Conservation (phyloP, 2,329 filamentous ascomycete species). For the Talaromyces piceae region DNA sequence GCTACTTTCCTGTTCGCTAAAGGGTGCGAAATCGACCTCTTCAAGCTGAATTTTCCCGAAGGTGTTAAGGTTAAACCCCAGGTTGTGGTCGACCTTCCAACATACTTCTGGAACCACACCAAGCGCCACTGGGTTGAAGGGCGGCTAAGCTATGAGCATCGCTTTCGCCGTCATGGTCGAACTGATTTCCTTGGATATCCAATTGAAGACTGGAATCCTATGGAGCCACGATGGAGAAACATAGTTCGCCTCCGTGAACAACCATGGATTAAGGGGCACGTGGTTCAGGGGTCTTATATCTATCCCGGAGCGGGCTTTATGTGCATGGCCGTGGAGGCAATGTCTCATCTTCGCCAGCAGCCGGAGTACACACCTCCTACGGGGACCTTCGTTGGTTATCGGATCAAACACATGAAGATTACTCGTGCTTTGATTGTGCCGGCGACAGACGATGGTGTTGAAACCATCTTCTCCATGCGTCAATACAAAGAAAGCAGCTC, state of each 20-base stretch:
- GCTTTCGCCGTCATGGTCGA: background rate
- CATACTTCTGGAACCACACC: slow-evolving; percentile 6
- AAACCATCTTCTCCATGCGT: background rate
- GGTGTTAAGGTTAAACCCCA: background rate
- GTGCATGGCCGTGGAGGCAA: slow-evolving; percentile 21
- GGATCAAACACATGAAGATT: background rate
- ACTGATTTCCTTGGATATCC: background rate
- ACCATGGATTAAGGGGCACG: slow-evolving; percentile 28
- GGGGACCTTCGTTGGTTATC: background rate
- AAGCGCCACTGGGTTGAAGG: background rate
- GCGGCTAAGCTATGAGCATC: background rate
- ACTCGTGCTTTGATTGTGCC: slow-evolving; percentile 1
- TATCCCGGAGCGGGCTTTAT: slow-evolving; percentile 26
- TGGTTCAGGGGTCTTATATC: slow-evolving; percentile 23
- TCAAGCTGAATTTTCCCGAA: background rate
- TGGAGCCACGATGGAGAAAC: background rate
- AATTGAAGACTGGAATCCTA: background rate
- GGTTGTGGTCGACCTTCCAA: slow-evolving; percentile 9
- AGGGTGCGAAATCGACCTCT: background rate
- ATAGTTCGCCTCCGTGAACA: slow-evolving; percentile 16
- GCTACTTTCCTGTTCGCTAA: background rate
- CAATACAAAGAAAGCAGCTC: background rate
- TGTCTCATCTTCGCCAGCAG: background rate
- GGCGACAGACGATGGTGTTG: background rate
- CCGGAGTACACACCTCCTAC: background rate